Percentiles rank a stretch among this genome's conserved stretches.
Conservation (phyloP, 352 stramenopile genomes). For the Lagenidium giganteum region DNA sequence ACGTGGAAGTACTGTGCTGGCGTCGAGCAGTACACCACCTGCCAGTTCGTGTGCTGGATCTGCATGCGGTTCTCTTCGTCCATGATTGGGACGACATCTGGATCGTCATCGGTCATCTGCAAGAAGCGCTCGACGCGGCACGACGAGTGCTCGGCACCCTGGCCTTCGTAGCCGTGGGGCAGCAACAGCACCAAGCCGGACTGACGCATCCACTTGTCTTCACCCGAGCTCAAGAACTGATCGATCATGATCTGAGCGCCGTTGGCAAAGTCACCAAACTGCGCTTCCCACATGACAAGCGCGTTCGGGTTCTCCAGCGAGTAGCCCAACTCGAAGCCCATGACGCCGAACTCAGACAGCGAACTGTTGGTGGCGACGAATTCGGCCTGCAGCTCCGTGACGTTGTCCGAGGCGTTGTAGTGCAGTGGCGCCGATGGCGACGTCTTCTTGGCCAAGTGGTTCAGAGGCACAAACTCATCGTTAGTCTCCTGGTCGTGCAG, state of each 20-base stretch:
- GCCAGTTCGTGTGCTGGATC: conserved; percentile 97
- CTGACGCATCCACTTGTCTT: conserved; percentile 97
- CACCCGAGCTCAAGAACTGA: conserved; percentile 94
- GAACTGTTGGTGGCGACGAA: conserved; percentile 93
- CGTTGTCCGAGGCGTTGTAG: conserved; percentile 9
- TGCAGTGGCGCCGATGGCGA: conserved; percentile 37
- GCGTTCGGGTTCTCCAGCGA: conserved; percentile 95
- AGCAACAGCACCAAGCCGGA: conserved; percentile 93
- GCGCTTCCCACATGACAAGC: conserved; percentile 92
- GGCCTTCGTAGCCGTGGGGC: conserved; percentile 95
- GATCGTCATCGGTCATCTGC: conserved; percentile 93
- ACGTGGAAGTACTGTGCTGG: conserved; percentile 92
- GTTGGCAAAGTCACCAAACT: conserved; percentile 98
- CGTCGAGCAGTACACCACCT: conserved; percentile 96
- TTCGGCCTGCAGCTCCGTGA: conserved; percentile 85
- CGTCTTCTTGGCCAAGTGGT: conserved; percentile 79
- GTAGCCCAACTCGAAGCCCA: conserved; percentile 95
- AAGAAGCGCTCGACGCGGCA: conserved; percentile 95
- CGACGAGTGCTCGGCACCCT: conserved; percentile 94
- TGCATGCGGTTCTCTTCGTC: conserved; percentile 92
- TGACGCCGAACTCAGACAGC: conserved; percentile 94
- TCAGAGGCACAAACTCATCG: conserved; percentile 91
- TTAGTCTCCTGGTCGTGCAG: conserved; percentile 95
- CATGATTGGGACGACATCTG: conserved; percentile 91
- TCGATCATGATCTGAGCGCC: conserved; percentile 97